Base-by-base conservation (phyloP, 352 stramenopile genomes). In the Globisporangium echinulatum region DNA sequence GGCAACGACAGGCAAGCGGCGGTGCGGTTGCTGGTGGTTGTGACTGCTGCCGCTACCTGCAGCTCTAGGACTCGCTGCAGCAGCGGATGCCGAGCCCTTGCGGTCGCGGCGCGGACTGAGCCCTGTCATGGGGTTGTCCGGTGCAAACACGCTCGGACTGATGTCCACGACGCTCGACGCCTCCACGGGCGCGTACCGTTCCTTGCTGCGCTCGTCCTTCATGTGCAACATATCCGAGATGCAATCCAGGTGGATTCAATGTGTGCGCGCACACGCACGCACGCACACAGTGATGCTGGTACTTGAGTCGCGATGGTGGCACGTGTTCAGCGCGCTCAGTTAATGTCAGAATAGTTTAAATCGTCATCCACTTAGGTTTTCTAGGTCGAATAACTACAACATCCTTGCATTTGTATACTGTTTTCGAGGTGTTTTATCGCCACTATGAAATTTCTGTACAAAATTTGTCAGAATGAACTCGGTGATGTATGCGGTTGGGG, bases 101-200 rank as follows among this genome's bases (percentile, higher is more conserved):
- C 69, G 46, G 17, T 63, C 71, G 6, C 54, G 57, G 17, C 82
- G 75, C 11, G 78, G 67, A 44, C 62, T 85, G 19, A 72, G 57
- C 38, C 59, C 74, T 0, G 56, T 62, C 47, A 51, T 63, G 2
- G 68, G 52, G 17, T 64, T 64, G 36, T 77, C 67, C 15, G 71
- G 47, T 15, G 64, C 59, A 51, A 79, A 82, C 1, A 65, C 70
- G 14, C 64, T 66, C 5, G 58, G 65, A 57, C 69, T 81, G 14
- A 87, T 72, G 37, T 82, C 75, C 44, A 83, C 65, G 40, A 69
- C 51, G 58, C 73, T 83, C 39, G 66, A 49, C 8, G 62, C 57
- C n/a, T 80, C 75, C 17, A 78, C 69, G 47, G 69, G 63, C 40
- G 68, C 74, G 63, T 81, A 82, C 46, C 65, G 62, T 19, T 75